Evolutionary conservation across 345 rosid genomes (phyloP), one percentile per base, ranked within the genome.

Genomic region (Raphanus sativus): DNA sequence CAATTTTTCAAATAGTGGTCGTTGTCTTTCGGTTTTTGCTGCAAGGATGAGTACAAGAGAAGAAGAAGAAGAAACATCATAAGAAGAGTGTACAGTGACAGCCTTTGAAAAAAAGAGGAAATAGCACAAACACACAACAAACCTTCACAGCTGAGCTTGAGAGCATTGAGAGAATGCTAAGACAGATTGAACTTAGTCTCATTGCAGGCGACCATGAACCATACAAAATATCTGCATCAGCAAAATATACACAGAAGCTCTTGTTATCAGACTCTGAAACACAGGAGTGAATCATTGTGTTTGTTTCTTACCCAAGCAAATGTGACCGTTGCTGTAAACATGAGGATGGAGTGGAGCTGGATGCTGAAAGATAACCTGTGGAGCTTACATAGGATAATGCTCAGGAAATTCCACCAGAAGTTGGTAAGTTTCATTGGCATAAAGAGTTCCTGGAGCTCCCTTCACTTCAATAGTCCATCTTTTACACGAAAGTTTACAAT

Each of bases 161-260:
- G 65, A 94, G 95, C 99, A 92, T 92, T 63, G 97, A 92, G 78
- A 94, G 96, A 85, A 94, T 94, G 84, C 98, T 94, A 78, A 94
- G 91, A 82, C 99, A 94, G 79, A 94, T 84, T 12, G 98, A 92
- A 85, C 97, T 89, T 67, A 94, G 95, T 1, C 97, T 89, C 98
- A 94, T 92, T 30, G 99, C 99, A 0, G 98, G 98, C 0, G 98
- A 94, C 99, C 99, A 94, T 16, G 99, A 94, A 83, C 92, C 99
- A 67, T 94, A 90, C 78, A 94, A 80, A 76, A 94, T 89, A 85
- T 94, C 98, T 93, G 48, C 5, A 5, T 48, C 56, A 50, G 0
- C 58, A 52, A 15, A n/a, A 52, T n/a, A 6, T 4, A 48, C 55
- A 16, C 0, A 24, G 3, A 62, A 65, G 17, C 24, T 34, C 71